Evolutionary conservation across 1,284 basidiomycete species (phyloP).

Genomic region (Peniophora sp.): DNA sequence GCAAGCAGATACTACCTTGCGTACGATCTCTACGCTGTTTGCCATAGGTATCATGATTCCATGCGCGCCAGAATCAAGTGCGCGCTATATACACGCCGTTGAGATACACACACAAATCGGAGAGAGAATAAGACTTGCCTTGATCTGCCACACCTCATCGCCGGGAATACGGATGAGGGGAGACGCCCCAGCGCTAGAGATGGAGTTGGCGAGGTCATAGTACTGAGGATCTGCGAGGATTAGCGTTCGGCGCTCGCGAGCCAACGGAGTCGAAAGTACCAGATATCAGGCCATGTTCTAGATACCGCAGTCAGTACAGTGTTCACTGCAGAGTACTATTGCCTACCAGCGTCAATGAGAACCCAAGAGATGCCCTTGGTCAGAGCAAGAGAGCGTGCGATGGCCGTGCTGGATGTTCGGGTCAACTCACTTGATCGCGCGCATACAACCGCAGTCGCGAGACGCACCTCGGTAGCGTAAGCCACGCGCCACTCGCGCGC

Average conservation of each 20-base stretch:
- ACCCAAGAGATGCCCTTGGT: background rate
- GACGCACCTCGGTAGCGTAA: background rate
- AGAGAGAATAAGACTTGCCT: background rate
- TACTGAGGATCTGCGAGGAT: background rate
- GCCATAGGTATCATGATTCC: background rate
- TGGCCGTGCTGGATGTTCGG: background rate
- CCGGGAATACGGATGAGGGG: background rate
- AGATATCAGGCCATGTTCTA: background rate
- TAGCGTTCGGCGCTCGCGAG: too few relatives aligned
- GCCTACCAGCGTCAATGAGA: background rate
- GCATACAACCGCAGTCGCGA: background rate
- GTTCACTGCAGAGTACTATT: too few relatives aligned
- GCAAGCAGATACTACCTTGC: background rate
- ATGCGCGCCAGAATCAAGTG: background rate
- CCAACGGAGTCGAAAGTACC: too few relatives aligned
- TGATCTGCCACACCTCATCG: background rate
- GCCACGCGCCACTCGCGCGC: background rate
- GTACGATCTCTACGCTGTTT: background rate
- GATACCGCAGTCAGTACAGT: too few relatives aligned
- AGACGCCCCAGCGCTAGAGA: background rate
- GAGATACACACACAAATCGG: background rate
- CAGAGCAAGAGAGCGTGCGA: background rate
- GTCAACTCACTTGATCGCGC: background rate
- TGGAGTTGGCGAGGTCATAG: background rate
- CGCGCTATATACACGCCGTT: background rate